phyloP scores from a whole-genome alignment of 2,329 filamentous ascomycete genomes.

The Verticillium tricorpus region DNA sequence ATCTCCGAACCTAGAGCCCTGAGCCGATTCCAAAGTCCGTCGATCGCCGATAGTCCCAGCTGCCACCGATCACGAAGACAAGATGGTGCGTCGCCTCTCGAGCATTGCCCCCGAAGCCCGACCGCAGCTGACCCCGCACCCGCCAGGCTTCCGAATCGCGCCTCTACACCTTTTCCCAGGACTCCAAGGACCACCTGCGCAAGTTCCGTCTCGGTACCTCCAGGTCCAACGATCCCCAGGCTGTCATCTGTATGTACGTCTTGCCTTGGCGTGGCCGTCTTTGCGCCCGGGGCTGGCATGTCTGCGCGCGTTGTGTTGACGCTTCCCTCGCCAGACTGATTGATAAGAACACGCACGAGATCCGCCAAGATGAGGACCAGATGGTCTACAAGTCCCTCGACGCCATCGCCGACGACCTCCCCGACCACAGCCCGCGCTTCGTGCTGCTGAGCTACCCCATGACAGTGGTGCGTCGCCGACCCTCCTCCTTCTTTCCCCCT shows the following conservation, averaged over 20 bases:
- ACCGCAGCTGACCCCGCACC: constrained; percentile 3
- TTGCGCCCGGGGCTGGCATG: neutral
- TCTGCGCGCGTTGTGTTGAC: neutral
- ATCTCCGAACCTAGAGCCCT: too few species aligned
- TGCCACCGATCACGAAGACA: neutral
- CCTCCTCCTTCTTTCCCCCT: neutral
- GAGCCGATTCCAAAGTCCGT: neutral
- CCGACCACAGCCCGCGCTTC: constrained; percentile 86
- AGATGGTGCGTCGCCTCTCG: neutral
- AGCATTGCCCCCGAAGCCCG: neutral
- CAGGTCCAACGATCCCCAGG: constrained; percentile 78
- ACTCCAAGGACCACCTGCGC: constrained; percentile 83
- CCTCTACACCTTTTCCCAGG: constrained; percentile 87
- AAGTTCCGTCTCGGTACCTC: constrained; percentile 94
- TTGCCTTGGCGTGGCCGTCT: constrained; percentile 13
- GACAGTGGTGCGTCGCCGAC: constrained; percentile 59
- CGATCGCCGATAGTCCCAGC: neutral
- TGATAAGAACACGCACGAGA: constrained; percentile 85
- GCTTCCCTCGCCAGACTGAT: constrained; percentile 63
- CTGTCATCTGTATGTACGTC: constrained; percentile 80
- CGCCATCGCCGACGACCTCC: constrained; percentile 81
- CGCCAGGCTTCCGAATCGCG: constrained; percentile 72
- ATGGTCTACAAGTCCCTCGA: constrained; percentile 75
- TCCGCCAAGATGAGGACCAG: constrained; percentile 75
- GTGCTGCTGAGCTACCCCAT: constrained; percentile 87